Evolutionary conservation across 2,329 filamentous ascomycete genomes (phyloP), one percentile per base, ranked within the genome.

Genomic region (Aureobasidium musti): DNA sequence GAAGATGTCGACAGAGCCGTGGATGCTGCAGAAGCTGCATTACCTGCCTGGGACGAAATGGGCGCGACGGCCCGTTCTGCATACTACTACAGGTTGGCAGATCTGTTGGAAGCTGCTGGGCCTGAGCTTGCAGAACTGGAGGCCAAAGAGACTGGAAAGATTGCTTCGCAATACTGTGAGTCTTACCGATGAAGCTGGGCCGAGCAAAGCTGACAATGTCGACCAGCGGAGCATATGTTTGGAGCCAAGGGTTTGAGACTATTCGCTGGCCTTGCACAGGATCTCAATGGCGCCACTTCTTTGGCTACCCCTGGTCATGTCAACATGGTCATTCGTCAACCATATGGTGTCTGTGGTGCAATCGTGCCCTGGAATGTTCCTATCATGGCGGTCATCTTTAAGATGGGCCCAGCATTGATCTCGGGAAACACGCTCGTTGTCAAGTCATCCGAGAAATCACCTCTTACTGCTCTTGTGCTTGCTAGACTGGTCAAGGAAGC

Each of bases 1-100:
- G 82, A 86, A 23, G 90, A 92, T 77, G 85, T 92, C 64, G 87
- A 92, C 75, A 79, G 77, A 11, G 90, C 90, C 17, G 90, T 92
- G 21, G 79, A 82, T 35, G 88, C 90, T 3, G 90, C 90, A 43
- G 84, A 88, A 61, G 83, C 83, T 70, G 90, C 90, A 2, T 87
- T 92, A 74, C 85, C 85, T 67, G 79, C 61, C 4, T 68, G 67
- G 67, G n/a, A 37, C 14, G 64, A 56, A 2, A 23, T 66, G 53
- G 37, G 52, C 21, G 28, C 41, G 2, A 11, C 41, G 5, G 30
- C 54, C 11, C 53, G 67, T n/a, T 35, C 67, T 13, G 47, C n/a
- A 5, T 60, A 23, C 23, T 66, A 66, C 52, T 47, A 66, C 45
- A 68, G 67, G 21, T 68, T 73, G 7, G 71, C 65, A 7, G 68